Evolutionary conservation across 2,329 filamentous ascomycete species (phyloP), one percentile per base, ranked within the genome.

Genomic region (Cryphonectria naterciae): DNA sequence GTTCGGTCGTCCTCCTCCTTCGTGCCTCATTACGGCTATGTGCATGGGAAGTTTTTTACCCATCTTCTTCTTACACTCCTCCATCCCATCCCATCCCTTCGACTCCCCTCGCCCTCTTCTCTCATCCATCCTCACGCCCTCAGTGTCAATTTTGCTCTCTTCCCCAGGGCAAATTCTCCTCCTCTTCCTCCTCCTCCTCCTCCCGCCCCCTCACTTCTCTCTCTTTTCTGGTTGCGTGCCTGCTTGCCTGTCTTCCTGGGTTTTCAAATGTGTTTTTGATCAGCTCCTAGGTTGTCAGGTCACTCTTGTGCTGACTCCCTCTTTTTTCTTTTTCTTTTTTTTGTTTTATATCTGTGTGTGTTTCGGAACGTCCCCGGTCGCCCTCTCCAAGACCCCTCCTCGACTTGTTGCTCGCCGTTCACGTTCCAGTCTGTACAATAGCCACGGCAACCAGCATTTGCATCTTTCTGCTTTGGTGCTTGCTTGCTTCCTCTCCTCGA

Each of bases 351-450:
- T 19, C 15, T 49, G 46, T 49, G 46, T 49, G 17, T 19, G 43
- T 49, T 65, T 70, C 60, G 65, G 70, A 70, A 49, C 58, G 28
- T 65, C 58, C 49, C 39, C 41, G 49, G 64, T 39, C 19, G 28
- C 68, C 54, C 63, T 60, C 58, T 63, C 61, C 43, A 41, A 52
- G 68, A 70, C 66, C 61, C 39, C 37, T 41, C n/a, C 37, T 41
- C n/a, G n/a, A n/a, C 28, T n/a, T 35, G 25, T 41, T 62, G 64
- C 52, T 54, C 46, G 22, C 35, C 39, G 32, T 39, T 61, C 64
- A 35, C 65, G 68, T 72, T 72, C 71, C 71, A 72, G 71, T 68
- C 68, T 61, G 46, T 68, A 70, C 67, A 60, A 49, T 61, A 62
- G 49, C 68, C 22, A 62, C 65, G n/a, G 64, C 64, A 56, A 32